These are phyloP conservation scores for Orobanche coerulescens DNA, from an alignment of 257 asterid genomes.

Conservation along the genomic window DNA sequence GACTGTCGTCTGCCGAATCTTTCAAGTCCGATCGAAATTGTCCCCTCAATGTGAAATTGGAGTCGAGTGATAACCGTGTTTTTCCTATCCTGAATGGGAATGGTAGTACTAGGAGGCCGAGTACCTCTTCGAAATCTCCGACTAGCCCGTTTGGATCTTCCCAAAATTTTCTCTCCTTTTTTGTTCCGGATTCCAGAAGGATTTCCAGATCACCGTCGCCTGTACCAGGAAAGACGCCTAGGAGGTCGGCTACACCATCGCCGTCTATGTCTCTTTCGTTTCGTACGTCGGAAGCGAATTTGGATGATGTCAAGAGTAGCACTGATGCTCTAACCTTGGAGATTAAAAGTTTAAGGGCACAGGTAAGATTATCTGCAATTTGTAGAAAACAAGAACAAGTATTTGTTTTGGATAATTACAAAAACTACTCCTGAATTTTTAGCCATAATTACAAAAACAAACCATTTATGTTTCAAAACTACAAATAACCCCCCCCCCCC, in stretches of 20 bases:
- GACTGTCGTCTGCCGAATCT: constrained; percentile 59
- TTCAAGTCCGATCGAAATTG: constrained; percentile 45
- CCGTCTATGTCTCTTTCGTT: constrained; percentile 27
- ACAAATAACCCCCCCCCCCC: no score
- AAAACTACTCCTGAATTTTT: no score
- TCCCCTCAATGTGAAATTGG: constrained; percentile 25
- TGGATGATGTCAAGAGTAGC: constrained; percentile 32
- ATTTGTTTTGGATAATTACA: no score
- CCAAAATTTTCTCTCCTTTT: constrained; percentile 32
- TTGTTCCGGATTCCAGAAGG: constrained; percentile 42
- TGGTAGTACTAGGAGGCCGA: constrained; percentile 26
- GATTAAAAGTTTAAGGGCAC: constrained; percentile 56
- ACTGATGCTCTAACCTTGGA: constrained; percentile 42
- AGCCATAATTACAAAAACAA: no score
- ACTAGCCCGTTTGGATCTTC: constrained; percentile 33
- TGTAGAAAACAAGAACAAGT: no score
- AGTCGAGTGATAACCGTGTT: constrained; percentile 29
- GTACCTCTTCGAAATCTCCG: constrained; percentile 50
- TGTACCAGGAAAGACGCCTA: constrained; percentile 37
- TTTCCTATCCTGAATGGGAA: constrained; percentile 40
- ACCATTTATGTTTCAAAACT: no score
- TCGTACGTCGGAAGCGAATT: constrained; percentile 32
- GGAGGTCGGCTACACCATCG: constrained; percentile 29
- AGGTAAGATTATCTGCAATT: constrained; percentile 37
- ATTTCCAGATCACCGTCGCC: constrained; percentile 58